phyloP scores from a whole-genome alignment of 768 basidiomycete genomes.

The Boletus patriciae region DNA sequence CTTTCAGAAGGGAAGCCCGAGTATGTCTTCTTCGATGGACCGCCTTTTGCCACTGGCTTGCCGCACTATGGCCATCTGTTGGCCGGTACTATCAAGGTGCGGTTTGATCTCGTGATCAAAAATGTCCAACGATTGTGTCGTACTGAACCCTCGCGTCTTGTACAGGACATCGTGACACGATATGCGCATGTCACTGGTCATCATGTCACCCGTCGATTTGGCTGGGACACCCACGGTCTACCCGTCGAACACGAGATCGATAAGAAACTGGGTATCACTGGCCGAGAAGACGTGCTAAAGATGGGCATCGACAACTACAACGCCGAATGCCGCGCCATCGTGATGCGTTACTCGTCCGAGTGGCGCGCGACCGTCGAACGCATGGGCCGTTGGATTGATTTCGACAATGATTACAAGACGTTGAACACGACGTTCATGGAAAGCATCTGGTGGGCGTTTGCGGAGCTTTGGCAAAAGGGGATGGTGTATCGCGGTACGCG shows the following conservation, averaged over 20 bases:
- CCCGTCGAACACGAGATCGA: slow-evolving; percentile 99
- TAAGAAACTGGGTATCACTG: slow-evolving; percentile 89
- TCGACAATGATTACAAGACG: slow-evolving; percentile 99
- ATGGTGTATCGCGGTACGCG: slow-evolving; percentile 90
- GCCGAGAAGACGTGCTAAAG: slow-evolving; percentile 88
- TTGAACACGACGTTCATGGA: slow-evolving; percentile 95
- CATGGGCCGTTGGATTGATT: slow-evolving; percentile 99
- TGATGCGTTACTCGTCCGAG: slow-evolving; percentile 94
- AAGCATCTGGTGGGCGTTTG: slow-evolving; percentile 98
- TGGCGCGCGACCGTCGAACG: slow-evolving; percentile 96
- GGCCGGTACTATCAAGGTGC: slow-evolving; percentile 89
- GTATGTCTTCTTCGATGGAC: slow-evolving; percentile 96
- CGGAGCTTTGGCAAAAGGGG: slow-evolving; percentile 87
- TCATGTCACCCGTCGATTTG: slow-evolving; percentile 92
- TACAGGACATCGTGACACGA: slow-evolving; percentile 93
- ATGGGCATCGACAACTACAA: slow-evolving; percentile 99
- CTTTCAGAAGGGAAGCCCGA: slow-evolving; percentile 88
- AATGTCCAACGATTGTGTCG: background rate
- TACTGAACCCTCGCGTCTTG: background rate
- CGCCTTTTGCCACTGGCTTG: slow-evolving; percentile 94
- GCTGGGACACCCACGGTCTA: slow-evolving; percentile 98
- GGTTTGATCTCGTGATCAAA: slow-evolving; percentile 16
- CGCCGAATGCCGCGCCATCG: slow-evolving; percentile 92
- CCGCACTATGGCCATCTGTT: slow-evolving; percentile 96
- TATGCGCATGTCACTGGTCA: slow-evolving; percentile 92